A percentile compares a stretch with the other conserved stretches of the same genome.
Evolutionary conservation across 225 moss, liverwort and hornwort species (phyloP).

Genomic region (Ulota crispa): DNA sequence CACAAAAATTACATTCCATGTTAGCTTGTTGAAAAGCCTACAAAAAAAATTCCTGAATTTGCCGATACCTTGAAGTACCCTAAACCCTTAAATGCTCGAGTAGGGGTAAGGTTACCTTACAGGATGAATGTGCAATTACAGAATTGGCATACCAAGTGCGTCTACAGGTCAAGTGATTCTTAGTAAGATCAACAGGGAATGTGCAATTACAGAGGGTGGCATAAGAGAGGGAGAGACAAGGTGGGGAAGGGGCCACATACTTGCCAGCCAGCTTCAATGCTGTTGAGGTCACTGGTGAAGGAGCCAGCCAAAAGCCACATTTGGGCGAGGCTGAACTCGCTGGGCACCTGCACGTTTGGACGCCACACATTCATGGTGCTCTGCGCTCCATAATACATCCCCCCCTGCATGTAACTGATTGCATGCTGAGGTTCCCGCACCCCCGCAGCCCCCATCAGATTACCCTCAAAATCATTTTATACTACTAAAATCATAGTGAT

Average conservation of each 20-base stretch:
- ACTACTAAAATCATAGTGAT: no score
- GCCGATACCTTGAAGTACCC: no score
- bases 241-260: slow-evolving; percentile 12
- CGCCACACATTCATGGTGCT: slow-evolving; percentile 59
- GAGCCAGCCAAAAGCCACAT: slow-evolving; percentile 63
- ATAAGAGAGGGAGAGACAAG: neutral
- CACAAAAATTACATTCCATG: no score
- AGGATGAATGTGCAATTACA: no score
- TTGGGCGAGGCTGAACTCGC: slow-evolving; percentile 53
- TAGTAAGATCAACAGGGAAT: neutral
- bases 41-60: no score
- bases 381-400: slow-evolving; percentile 38
- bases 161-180: neutral
- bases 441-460: neutral
- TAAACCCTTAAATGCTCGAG: no score
- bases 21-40: no score
- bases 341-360: slow-evolving; percentile 41
- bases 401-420: slow-evolving; percentile 47
- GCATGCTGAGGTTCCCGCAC: slow-evolving; percentile 47
- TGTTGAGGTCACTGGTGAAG: slow-evolving; percentile 53
- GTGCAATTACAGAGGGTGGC: neutral
- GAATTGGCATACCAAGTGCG: neutral
- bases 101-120: no score
- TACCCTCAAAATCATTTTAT: neutral
- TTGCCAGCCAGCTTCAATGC: slow-evolving; percentile 64